These are phyloP conservation scores for Talaromyces piceae DNA, from an alignment of 2,329 filamentous ascomycete genomes.

Conservation along the genomic window DNA sequence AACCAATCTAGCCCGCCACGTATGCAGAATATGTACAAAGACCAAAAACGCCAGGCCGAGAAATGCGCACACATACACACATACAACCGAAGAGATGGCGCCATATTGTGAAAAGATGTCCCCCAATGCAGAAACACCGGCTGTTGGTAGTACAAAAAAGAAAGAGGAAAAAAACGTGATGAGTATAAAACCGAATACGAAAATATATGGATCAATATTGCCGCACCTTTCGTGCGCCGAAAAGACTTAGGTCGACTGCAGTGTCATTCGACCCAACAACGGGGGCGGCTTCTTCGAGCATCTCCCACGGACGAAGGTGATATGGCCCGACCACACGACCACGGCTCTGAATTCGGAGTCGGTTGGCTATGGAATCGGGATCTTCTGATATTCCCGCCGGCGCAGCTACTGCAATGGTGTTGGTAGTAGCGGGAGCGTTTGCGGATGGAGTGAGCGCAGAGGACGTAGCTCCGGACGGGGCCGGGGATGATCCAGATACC, in stretches of 20 bases:
- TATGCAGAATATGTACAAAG: slow-evolving; percentile 1
- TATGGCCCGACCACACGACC: slow-evolving; percentile 29
- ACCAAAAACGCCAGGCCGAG: not conserved
- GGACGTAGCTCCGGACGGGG: slow-evolving; percentile 22
- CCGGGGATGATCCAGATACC: slow-evolving; percentile 24
- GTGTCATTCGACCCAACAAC: slow-evolving; percentile 39
- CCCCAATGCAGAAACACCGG: not conserved
- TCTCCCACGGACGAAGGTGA: slow-evolving; percentile 36
- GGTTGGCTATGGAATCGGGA: slow-evolving; percentile 20
- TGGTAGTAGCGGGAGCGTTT: slow-evolving; percentile 17
- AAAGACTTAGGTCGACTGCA: slow-evolving; percentile 35
- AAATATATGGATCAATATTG: slow-evolving; percentile 16
- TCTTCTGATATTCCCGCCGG: slow-evolving; percentile 19
- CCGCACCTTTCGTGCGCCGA: slow-evolving; percentile 32
- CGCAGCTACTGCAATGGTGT: slow-evolving; percentile 9
- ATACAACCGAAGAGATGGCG: not conserved
- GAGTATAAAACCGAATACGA: too few species aligned
- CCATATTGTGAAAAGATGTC: not conserved
- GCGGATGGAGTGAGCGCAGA: slow-evolving; percentile 18
- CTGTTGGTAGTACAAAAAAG: not conserved
- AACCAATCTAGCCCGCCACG: not conserved
- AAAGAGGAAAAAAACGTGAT: not conserved
- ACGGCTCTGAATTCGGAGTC: slow-evolving; percentile 31
- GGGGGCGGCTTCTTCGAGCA: slow-evolving; percentile 39
- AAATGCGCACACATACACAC: slow-evolving; percentile 3